A percentile compares a stretch with the other conserved stretches of the same genome.
phyloP scores from a whole-genome alignment of 306 rosid species.

The Luffa aegyptiaca region DNA sequence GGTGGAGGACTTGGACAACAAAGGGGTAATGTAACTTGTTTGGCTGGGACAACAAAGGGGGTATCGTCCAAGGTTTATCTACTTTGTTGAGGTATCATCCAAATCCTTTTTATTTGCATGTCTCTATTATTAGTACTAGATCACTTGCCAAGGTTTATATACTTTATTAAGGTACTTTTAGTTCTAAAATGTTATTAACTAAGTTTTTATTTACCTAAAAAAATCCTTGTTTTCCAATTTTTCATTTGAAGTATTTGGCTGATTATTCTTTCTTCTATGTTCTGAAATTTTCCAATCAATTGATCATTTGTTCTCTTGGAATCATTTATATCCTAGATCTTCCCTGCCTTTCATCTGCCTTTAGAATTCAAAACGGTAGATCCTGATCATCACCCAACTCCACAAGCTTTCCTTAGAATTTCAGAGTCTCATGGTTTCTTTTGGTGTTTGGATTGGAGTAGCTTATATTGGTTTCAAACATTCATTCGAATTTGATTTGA shows the following conservation, averaged over 20 bases:
- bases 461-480: neutral
- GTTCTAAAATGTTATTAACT: neutral
- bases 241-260: neutral
- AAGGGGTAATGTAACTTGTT: too few relatives aligned
- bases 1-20: too few relatives aligned
- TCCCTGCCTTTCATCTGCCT: neutral
- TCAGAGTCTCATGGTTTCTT: neutral
- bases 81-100: too few relatives aligned
- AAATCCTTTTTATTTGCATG: slow-evolving; percentile 30
- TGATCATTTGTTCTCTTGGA: neutral
- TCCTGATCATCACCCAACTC: neutral
- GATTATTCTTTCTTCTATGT: neutral
- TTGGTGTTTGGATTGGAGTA: neutral
- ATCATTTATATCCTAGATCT: too few relatives aligned
- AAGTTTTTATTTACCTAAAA: neutral
- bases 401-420: neutral
- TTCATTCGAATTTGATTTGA: neutral
- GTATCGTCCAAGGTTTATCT: too few relatives aligned
- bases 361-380: neutral
- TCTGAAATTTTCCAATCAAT: neutral
- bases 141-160: slow-evolving; percentile 16
- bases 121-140: slow-evolving; percentile 54
- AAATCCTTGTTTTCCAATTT: neutral
- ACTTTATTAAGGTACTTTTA: slow-evolving; percentile 33
- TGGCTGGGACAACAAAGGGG: too few relatives aligned